Evolutionary conservation across 108 stramenopile species (phyloP).

Genomic region (Cyclotella cryptica): DNA sequence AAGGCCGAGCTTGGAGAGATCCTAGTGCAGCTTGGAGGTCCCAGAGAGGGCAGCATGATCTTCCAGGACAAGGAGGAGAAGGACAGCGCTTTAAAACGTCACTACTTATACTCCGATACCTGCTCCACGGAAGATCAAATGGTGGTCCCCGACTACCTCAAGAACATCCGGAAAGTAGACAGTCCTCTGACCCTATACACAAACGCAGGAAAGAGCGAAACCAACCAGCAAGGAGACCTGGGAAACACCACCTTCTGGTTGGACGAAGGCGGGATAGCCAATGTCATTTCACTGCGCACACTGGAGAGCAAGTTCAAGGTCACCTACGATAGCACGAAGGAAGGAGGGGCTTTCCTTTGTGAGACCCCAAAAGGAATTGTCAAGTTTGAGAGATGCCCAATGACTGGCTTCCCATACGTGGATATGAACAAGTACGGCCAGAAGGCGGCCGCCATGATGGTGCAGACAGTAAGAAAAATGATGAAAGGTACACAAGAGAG

Average conservation of each 20-base stretch:
- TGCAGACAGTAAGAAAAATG: background rate
- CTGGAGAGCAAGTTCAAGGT: conserved; percentile 29
- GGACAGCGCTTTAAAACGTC: background rate
- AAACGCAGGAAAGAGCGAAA: conserved; percentile 23
- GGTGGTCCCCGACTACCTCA: conserved; percentile 23
- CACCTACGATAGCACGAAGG: conserved; percentile 24
- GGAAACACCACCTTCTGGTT: conserved; percentile 46
- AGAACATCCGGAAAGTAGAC: conserved; percentile 24
- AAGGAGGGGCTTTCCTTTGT: background rate
- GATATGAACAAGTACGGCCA: background rate
- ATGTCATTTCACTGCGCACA: conserved; percentile 49
- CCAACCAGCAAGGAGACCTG: conserved; percentile 26
- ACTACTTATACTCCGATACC: conserved; percentile 41
- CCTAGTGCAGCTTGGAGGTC: background rate
- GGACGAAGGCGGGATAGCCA: conserved; percentile 49
- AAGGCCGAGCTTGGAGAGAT: background rate
- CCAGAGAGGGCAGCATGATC: background rate
- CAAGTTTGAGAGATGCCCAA: background rate
- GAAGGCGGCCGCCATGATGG: background rate
- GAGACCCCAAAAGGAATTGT: background rate
- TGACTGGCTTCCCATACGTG: background rate
- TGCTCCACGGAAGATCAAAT: conserved; percentile 51
- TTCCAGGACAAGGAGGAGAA: background rate
- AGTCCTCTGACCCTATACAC: conserved; percentile 11
- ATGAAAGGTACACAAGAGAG: no score